Evolutionary conservation across 2,329 filamentous ascomycete species (phyloP), one percentile per base, ranked within the genome.

Genomic region (Acrodontium crateriforme): DNA sequence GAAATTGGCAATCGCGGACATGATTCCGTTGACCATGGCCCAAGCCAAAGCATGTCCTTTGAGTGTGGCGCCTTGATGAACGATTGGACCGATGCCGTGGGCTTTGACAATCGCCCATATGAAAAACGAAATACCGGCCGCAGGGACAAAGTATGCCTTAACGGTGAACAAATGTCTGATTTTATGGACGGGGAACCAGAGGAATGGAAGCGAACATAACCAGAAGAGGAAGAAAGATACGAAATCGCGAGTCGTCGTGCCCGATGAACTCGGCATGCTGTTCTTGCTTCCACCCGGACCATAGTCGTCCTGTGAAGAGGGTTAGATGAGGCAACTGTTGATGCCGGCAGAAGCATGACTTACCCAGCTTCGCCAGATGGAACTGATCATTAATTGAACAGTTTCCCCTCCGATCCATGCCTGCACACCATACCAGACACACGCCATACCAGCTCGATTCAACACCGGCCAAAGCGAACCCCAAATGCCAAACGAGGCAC

Each of bases 131-230:
- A 93, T 63, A 27, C 79, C 84, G n/a, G 82, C 83, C 19, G 67
- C 65, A 0, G 85, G 85, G 0, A 89, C 84, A 34, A 91, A 71
- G 47, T 74, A 79, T 1, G 85, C 74, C 59, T 94, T 94, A 47
- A 82, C 78, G 0, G 84, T 93, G 58, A 93, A 93, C n/a, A 93
- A 62, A 51, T 93, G 84, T 24, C 84, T 74, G 45, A 92, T 75
- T 57, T 87, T 72, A 55, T 92, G 80, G 1, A 92, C 82, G 0
- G 82, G 83, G 41, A 89, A 85, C 75, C 79, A 92, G 35, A 92
- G 76, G 12, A 82, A 82, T 0, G 84, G 83, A 1, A 92, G 62
- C 2, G 78, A 85, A 37, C 67, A 60, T 2, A 82, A 50, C 81
- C 82, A 92, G 54, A 92, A 93, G 31, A 93, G 59, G 60, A 92